A percentile compares a stretch with the other conserved stretches of the same genome.
Evolutionary conservation across 768 basidiomycete genomes (phyloP).

Genomic region (Kondoa malvinella): DNA sequence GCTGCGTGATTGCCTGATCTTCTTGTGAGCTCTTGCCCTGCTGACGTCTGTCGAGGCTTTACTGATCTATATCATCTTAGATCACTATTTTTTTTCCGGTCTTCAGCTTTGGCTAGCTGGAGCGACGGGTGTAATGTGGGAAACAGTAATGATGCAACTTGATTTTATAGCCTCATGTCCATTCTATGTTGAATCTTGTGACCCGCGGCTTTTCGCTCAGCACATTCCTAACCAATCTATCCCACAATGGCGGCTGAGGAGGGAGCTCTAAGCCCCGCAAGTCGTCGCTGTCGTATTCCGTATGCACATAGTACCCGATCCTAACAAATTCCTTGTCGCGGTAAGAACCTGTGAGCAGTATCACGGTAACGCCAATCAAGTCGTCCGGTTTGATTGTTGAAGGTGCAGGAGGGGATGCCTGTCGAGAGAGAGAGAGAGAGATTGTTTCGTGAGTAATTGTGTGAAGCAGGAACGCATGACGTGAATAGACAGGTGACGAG

Average conservation of each 20-base stretch:
- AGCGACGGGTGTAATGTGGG: no score
- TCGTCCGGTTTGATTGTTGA: conserved; percentile 71
- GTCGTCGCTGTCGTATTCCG: conserved; percentile 90
- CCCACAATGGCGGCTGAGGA: conserved; percentile 47
- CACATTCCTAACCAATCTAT: conserved; percentile 59
- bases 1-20: no score
- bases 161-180: no score
- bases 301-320: conserved; percentile 98
- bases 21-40: no score
- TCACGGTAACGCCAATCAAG: conserved; percentile 85
- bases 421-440: not conserved
- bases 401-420: conserved; percentile 62
- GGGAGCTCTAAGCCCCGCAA: conserved; percentile 35
- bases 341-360: conserved; percentile 91
- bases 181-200: conserved; percentile 45
- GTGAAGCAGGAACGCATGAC: not conserved
- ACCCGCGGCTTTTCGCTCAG: conserved; percentile 84
- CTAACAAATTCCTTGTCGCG: conserved; percentile 97
- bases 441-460: not conserved
- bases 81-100: no score
- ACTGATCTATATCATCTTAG: no score
- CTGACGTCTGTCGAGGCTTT: no score
- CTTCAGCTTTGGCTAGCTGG: no score
- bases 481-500: not conserved
- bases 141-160: no score